Evolutionary conservation across 2,329 filamentous ascomycete species (phyloP).

Genomic region (Sporothrix curviconia): DNA sequence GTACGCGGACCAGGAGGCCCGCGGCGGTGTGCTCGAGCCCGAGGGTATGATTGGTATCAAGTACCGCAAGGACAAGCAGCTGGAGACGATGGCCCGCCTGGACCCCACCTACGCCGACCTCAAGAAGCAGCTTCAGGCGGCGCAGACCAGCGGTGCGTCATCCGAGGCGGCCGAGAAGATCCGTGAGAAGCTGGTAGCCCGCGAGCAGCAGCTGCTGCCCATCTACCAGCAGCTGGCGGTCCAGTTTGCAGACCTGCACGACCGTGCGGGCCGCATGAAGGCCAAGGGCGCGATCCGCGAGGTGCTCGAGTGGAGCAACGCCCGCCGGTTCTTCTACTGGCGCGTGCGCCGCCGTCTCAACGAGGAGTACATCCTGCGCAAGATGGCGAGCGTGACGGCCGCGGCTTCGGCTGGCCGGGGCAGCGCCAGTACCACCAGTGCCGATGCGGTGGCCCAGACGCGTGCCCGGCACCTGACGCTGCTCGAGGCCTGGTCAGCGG

Average conservation of each 20-base stretch:
- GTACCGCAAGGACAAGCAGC: slow-evolving; percentile 93
- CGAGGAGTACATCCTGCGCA: slow-evolving; percentile 94
- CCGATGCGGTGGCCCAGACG: slow-evolving; percentile 35
- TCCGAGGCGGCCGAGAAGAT: slow-evolving; percentile 70
- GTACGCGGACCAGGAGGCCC: slow-evolving; percentile 93
- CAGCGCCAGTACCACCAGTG: slow-evolving; percentile 28
- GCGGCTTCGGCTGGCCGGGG: slow-evolving; percentile 23
- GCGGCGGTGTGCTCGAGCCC: slow-evolving; percentile 94
- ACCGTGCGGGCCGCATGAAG: slow-evolving; percentile 94
- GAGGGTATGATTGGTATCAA: slow-evolving; percentile 99
- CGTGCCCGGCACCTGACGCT: slow-evolving; percentile 65
- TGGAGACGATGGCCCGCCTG: slow-evolving; percentile 93
- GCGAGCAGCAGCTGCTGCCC: slow-evolving; percentile 83
- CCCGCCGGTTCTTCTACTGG: slow-evolving; percentile 99
- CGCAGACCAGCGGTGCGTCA: slow-evolving; percentile 54
- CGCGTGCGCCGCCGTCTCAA: slow-evolving; percentile 92
- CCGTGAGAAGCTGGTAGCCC: slow-evolving; percentile 75
- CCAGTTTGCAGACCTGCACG: slow-evolving; percentile 95
- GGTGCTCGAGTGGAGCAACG: slow-evolving; percentile 76
- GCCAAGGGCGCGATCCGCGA: slow-evolving; percentile 92
- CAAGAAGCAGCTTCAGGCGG: slow-evolving; percentile 62
- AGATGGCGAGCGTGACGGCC: slow-evolving; percentile 53
- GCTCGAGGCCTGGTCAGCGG: slow-evolving; percentile 75
- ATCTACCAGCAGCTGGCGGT: slow-evolving; percentile 94
- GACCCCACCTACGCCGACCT: slow-evolving; percentile 78